Evolutionary conservation across 352 stramenopile species (phyloP), one percentile per base, ranked within the genome.

Genomic region (Phytophthora hybrid): DNA sequence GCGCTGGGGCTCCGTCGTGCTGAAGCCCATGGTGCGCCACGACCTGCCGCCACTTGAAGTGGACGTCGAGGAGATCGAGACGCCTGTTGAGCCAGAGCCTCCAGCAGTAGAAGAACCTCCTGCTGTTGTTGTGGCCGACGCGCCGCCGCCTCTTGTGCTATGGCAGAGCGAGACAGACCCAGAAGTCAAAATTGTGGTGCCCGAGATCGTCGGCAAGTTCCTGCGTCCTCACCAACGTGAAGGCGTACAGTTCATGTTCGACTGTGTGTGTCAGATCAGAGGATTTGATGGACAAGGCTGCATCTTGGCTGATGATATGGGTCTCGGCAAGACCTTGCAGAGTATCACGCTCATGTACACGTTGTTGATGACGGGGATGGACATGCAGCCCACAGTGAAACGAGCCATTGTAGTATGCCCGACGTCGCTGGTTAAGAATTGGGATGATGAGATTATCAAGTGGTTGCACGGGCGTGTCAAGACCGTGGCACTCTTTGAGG

Each of bases 231-330:
- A 99, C 83, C 95, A 99, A 80, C 87, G 96, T 21, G 97, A 99
- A 78, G 97, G 97, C 37, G 97, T 99, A 52, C 84, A 97, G 77
- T 99, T 99, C 72, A 97, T 99, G 88, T 99, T 98, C 68, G 93
- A 99, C 67, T 99, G 96, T 83, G 94, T 96, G 29, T 80, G 73
- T n/a, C 83, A 84, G 69, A 54, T 96, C 0, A 85, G 85, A 29
- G 84, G 80, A 0, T 96, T 97, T 59, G 88, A 93, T 34, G 89
- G 91, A 5, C 77, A 93, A 78, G 90, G 90, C 8, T 97, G 90
- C 65, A 97, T 97, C 37, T 79, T 97, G 44, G 90, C 90, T 53
- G 90, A 97, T 66, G 90, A 97, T 58, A 97, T 97, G 90, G 90
- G 89, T 66, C 80, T 97, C 5, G 89, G 90, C 7, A 97, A 97